phyloP scores from a whole-genome alignment of 179 eudicot genomes.

The Corrigiola litoralis region DNA sequence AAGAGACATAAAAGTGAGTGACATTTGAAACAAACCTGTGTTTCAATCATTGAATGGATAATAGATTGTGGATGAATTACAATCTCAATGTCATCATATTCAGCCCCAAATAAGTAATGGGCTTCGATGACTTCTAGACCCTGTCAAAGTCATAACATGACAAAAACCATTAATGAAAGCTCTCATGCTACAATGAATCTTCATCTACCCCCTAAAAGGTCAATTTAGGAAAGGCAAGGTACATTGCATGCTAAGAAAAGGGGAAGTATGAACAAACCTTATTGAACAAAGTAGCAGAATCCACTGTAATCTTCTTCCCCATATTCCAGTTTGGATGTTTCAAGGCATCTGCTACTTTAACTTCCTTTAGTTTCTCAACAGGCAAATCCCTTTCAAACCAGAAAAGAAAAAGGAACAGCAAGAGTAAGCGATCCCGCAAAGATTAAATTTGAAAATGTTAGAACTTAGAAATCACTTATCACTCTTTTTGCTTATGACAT shows the following conservation, averaged over 20 bases:
- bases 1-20: not conserved
- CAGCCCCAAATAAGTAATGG: slow-evolving; percentile 92
- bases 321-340: slow-evolving; percentile 98
- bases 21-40: slow-evolving; percentile 54
- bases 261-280: slow-evolving; percentile 44
- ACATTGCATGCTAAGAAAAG: not conserved
- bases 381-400: slow-evolving; percentile 77
- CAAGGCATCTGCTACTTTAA: slow-evolving; percentile 92
- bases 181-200: not conserved
- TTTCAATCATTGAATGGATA: slow-evolving; percentile 96
- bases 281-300: slow-evolving; percentile 97
- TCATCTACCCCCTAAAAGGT: too few relatives aligned
- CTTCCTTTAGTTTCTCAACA: slow-evolving; percentile 87
- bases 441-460: not conserved
- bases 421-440: not conserved
- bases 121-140: slow-evolving; percentile 99
- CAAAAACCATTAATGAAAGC: not conserved
- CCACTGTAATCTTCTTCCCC: slow-evolving; percentile 97
- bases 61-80: slow-evolving; percentile 97
- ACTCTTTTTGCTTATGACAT: not conserved
- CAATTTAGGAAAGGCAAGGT: not conserved
- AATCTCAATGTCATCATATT: slow-evolving; percentile 86
- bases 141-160: slow-evolving; percentile 35
- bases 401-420: not conserved
- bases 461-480: too few relatives aligned